Evolutionary conservation across 805 yeast genomes (phyloP).

Genomic region (Pichia cabralensis): DNA sequence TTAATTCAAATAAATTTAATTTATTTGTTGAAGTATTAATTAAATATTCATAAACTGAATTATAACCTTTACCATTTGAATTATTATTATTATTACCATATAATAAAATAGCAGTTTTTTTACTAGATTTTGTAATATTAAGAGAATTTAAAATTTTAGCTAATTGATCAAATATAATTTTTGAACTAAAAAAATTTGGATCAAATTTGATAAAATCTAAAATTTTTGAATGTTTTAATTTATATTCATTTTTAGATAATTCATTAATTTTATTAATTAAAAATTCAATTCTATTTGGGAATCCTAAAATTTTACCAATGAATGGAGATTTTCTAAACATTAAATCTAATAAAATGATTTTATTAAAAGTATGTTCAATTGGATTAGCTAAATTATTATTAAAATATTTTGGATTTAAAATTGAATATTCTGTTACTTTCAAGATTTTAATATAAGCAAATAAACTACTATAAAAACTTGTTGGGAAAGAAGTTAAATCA

Average conservation of each 20-base stretch:
- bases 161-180: constrained; percentile 16
- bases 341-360: constrained; percentile 15
- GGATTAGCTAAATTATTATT: constrained; percentile 2
- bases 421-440: constrained; percentile 7
- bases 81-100: constrained; percentile 3
- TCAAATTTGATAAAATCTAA: constrained; percentile 15
- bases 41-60: constrained; percentile 19
- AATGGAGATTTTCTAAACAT: constrained; percentile 10
- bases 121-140: constrained; percentile 5
- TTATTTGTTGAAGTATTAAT: constrained; percentile 16
- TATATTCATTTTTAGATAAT: constrained; percentile 2
- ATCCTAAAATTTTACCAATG: constrained; percentile 4
- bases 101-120: constrained; percentile 2
- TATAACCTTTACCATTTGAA: constrained; percentile 11
- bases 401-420: not conserved
- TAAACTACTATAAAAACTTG: not conserved
- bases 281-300: constrained; percentile 1
- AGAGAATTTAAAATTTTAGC: constrained; percentile 13
- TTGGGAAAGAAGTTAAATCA: constrained; percentile 6
- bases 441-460: constrained; percentile 11
- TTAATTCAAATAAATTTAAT: constrained; percentile 18
- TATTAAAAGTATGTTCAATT: constrained; percentile 18
- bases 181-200: constrained; percentile 15
- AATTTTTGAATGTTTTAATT: constrained; percentile 9
- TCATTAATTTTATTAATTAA: constrained; percentile 1